Conservation (phyloP, 2,329 filamentous ascomycete genomes). For the Xenoacremonium recifei region DNA sequence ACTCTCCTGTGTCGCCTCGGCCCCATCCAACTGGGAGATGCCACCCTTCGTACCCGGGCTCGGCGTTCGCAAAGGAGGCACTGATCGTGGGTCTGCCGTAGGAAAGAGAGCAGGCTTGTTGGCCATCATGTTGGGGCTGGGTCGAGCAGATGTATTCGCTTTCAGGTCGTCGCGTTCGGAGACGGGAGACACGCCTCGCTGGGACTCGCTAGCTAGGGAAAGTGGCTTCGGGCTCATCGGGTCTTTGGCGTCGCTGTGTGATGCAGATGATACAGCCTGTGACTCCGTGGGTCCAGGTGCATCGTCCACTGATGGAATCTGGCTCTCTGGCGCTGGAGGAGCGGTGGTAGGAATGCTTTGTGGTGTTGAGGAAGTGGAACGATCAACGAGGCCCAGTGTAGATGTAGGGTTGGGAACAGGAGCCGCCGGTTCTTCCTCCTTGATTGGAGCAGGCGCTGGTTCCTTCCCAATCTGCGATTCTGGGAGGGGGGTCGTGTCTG, state of each 20-base stretch:
- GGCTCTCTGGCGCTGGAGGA: not conserved
- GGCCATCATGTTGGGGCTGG: not conserved
- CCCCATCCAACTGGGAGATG: not conserved
- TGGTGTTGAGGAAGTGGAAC: not conserved
- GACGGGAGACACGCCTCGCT: not conserved
- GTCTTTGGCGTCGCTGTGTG: not conserved
- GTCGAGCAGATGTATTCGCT: not conserved
- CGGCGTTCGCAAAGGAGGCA: slow-evolving; percentile 34
- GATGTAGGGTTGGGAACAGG: not conserved
- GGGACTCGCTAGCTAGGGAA: not conserved
- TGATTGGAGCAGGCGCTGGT: slow-evolving; percentile 1
- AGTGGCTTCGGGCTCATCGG: not conserved
- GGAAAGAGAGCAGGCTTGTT: slow-evolving; percentile 13
- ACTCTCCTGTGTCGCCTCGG: not conserved
- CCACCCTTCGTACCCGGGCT: slow-evolving; percentile 25
- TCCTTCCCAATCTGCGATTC: slow-evolving; percentile 10
- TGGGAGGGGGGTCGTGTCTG: slow-evolving; percentile 1
- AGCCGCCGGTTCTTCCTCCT: slow-evolving; percentile 1
- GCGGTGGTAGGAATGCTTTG: not conserved
- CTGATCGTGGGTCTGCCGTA: slow-evolving; percentile 18
- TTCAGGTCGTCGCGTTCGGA: not conserved
- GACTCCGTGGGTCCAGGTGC: not conserved
- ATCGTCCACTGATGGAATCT: not conserved
- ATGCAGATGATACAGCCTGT: not conserved
- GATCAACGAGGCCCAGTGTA: not conserved